Percentiles rank a stretch among this genome's conserved stretches.
These are phyloP conservation scores for Alternaria sp. DNA, from an alignment of 2,329 filamentous ascomycete genomes.

Conservation along the genomic window DNA sequence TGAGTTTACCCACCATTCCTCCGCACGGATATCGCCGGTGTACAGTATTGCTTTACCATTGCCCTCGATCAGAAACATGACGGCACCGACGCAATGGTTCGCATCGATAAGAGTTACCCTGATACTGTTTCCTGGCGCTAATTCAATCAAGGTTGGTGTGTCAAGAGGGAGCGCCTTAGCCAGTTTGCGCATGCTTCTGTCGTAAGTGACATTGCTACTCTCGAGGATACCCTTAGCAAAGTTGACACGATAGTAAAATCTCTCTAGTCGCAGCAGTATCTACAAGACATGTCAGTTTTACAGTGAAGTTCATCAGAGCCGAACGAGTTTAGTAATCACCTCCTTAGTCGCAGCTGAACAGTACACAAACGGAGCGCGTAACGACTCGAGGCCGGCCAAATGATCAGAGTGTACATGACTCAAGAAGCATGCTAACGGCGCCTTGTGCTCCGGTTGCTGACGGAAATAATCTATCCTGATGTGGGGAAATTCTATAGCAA, in stretches of 20 bases:
- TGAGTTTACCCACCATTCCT: constrained; percentile 83
- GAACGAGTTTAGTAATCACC: constrained; percentile 47
- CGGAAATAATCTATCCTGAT: constrained; percentile 88
- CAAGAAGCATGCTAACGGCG: constrained; percentile 84
- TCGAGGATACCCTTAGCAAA: constrained; percentile 81
- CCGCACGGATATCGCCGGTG: constrained; percentile 86
- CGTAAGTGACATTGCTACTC: constrained; percentile 74
- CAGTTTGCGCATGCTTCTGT: constrained; percentile 73
- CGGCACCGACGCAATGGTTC: constrained; percentile 88
- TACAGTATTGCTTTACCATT: constrained; percentile 78
- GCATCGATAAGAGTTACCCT: constrained; percentile 87
- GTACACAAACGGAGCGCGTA: constrained; percentile 85
- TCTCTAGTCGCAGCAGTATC: constrained; percentile 80
- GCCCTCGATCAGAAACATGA: constrained; percentile 91
- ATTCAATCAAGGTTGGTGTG: constrained; percentile 78
- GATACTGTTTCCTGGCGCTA: constrained; percentile 72
- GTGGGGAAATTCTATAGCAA: constrained; percentile 72
- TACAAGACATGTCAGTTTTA: constrained; percentile 28
- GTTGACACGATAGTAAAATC: constrained; percentile 81
- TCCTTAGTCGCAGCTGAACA: constrained; percentile 85
- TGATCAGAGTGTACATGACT: constrained; percentile 95
- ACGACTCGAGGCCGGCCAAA: constrained; percentile 77
- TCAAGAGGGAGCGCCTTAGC: constrained; percentile 83
- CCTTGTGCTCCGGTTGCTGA: constrained; percentile 58
- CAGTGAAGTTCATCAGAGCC: neutral